phyloP scores from a whole-genome alignment of 305 asterid species.

The Caryopteris hybrid region DNA sequence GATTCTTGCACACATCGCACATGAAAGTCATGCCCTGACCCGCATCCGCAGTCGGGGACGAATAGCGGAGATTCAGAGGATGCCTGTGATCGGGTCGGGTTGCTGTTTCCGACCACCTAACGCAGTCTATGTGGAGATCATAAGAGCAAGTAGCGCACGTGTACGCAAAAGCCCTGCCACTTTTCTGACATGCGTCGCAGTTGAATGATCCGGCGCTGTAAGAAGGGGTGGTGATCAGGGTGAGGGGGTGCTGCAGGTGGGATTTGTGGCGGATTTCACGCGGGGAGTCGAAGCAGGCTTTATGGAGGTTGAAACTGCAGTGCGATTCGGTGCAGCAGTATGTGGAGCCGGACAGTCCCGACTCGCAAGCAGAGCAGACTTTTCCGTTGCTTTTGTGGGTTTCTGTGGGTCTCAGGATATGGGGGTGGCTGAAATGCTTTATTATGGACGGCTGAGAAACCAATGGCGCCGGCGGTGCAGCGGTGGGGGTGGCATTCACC shows the following conservation, averaged over 20 bases:
- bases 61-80: constrained; percentile 34
- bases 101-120: constrained; percentile 42
- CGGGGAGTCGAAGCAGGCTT: constrained; percentile 53
- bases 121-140: constrained; percentile 57
- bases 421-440: constrained; percentile 62
- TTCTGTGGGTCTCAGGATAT: constrained; percentile 28
- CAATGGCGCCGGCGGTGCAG: not conserved
- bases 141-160: constrained; percentile 43
- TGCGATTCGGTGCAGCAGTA: constrained; percentile 43
- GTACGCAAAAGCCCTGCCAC: constrained; percentile 47
- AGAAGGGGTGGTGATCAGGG: constrained; percentile 33
- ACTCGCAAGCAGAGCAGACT: constrained; percentile 51
- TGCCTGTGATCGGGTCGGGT: constrained; percentile 46
- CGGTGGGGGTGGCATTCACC: not conserved
- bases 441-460: not conserved
- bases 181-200: constrained; percentile 58
- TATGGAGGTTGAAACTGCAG: constrained; percentile 60
- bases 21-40: constrained; percentile 26
- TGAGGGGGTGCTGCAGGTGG: constrained; percentile 58
- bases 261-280: constrained; percentile 42
- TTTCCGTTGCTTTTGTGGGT: constrained; percentile 14
- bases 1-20: constrained; percentile 48
- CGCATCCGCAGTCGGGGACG: constrained; percentile 33
- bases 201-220: constrained; percentile 37
- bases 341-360: constrained; percentile 30